phyloP scores from a whole-genome alignment of 331 rosid genomes.

The Telfairia occidentalis region DNA sequence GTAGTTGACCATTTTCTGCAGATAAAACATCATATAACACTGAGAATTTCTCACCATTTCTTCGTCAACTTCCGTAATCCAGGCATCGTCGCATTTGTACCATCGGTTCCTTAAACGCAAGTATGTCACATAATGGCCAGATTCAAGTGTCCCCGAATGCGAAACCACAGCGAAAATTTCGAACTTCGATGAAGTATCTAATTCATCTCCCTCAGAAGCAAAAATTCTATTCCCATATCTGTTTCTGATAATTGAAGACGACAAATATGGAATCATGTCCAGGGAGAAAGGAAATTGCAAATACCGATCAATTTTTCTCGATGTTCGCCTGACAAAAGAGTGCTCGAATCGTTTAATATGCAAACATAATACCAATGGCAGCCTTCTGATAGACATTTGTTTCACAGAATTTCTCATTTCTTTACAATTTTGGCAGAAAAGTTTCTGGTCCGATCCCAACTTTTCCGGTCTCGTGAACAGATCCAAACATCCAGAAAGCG shows the following conservation, averaged over 20 bases:
- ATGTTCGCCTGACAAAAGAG: conserved; percentile 41
- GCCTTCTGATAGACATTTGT: conserved; percentile 75
- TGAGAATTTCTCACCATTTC: conserved; percentile 70
- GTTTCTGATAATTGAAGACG: conserved; percentile 67
- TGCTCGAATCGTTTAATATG: conserved; percentile 83
- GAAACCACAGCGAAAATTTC: conserved; percentile 79
- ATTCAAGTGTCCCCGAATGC: conserved; percentile 74
- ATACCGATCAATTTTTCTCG: conserved; percentile 63
- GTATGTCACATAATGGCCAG: conserved; percentile 78
- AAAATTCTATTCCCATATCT: conserved; percentile 77
- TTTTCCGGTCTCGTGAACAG: conserved; percentile 76
- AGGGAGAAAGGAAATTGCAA: conserved; percentile 72
- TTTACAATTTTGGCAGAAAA: conserved; percentile 62
- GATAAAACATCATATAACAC: conserved; percentile 82
- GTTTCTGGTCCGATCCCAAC: conserved; percentile 94
- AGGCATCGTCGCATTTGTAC: conserved; percentile 88
- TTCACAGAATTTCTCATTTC: conserved; percentile 60
- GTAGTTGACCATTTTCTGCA: conserved; percentile 39
- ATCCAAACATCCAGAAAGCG: conserved; percentile 68
- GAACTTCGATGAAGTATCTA: conserved; percentile 42
- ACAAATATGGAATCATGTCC: conserved; percentile 65
- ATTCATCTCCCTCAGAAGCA: conserved; percentile 60
- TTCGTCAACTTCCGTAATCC: conserved; percentile 81
- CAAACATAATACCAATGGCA: conserved; percentile 66
- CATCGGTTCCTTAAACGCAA: conserved; percentile 55